Conservation (phyloP, 768 basidiomycete species). For the Auricularia cornea region DNA sequence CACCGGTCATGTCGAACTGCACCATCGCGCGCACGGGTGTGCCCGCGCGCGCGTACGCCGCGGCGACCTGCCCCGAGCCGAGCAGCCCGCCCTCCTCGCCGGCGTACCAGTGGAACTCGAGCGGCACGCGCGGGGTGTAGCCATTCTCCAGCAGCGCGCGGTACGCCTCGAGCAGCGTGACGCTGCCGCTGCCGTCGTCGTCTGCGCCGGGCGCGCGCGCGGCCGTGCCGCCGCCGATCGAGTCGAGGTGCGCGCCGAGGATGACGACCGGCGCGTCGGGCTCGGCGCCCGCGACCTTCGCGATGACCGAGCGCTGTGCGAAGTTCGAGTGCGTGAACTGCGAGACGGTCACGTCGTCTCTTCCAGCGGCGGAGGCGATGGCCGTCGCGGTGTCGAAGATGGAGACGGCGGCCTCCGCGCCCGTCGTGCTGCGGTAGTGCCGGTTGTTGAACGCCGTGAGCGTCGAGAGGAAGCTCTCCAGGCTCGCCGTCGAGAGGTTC, state of each 20-base stretch:
- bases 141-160: slow-evolving; percentile 3
- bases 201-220: slow-evolving; percentile 7
- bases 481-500: neutral
- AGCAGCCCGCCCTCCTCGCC: slow-evolving; percentile 16
- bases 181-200: slow-evolving; percentile 5
- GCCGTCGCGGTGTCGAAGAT: neutral
- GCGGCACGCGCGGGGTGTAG: slow-evolving; percentile 1
- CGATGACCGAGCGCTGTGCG: slow-evolving; percentile 2
- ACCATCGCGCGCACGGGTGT: slow-evolving; percentile 25
- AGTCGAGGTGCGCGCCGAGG: slow-evolving; percentile 84
- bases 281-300: slow-evolving; percentile 2
- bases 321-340: neutral
- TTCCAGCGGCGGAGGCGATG: neutral
- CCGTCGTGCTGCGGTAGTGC: neutral
- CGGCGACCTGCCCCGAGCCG: slow-evolving; percentile 29
- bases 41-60: slow-evolving; percentile 23
- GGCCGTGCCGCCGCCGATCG: slow-evolving; percentile 17
- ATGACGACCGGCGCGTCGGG: slow-evolving; percentile 35
- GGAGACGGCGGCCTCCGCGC: neutral
- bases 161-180: slow-evolving; percentile 7
- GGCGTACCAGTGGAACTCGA: slow-evolving; percentile 17
- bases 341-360: neutral
- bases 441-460: neutral
- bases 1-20: slow-evolving; percentile 18
- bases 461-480: neutral